These are phyloP conservation scores for Yamadazyma triangularis DNA, from an alignment of 1,139 yeast species.

Conservation along the genomic window DNA sequence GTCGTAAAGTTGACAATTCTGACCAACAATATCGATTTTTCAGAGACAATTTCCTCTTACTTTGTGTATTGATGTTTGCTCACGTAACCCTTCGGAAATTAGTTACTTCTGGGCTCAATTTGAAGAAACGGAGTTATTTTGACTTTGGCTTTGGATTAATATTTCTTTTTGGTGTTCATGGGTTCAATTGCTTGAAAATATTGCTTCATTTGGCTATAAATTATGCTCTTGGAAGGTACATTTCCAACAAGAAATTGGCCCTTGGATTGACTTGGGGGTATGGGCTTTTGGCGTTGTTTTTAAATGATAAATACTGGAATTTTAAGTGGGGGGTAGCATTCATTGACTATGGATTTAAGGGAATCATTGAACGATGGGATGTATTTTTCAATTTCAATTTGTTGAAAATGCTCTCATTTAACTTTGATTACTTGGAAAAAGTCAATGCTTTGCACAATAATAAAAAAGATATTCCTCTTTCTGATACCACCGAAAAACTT, in stretches of 20 bases:
- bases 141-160: constrained; percentile 70
- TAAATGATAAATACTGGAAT: constrained; percentile 65
- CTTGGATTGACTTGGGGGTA: constrained; percentile 61
- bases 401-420: constrained; percentile 77
- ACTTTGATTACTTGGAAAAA: constrained; percentile 64
- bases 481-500: constrained; percentile 3
- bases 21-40: constrained; percentile 88
- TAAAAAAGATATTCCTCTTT: constrained; percentile 5
- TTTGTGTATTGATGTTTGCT: constrained; percentile 47
- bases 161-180: constrained; percentile 76
- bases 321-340: constrained; percentile 48
- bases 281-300: constrained; percentile 69
- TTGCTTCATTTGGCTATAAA: constrained; percentile 52
- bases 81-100: constrained; percentile 52
- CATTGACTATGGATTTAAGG: constrained; percentile 58
- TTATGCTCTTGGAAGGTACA: constrained; percentile 48
- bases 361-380: constrained; percentile 89
- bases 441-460: constrained; percentile 9
- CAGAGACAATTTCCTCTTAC: constrained; percentile 68
- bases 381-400: constrained; percentile 89
- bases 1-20: constrained; percentile 81
- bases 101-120: constrained; percentile 16
- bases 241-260: constrained; percentile 26
- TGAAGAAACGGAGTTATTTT: constrained; percentile 44
- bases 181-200: constrained; percentile 64